Evolutionary conservation across 2,329 filamentous ascomycete genomes (phyloP), one percentile per base, ranked within the genome.

Genomic region (Colletotrichum godetiae): DNA sequence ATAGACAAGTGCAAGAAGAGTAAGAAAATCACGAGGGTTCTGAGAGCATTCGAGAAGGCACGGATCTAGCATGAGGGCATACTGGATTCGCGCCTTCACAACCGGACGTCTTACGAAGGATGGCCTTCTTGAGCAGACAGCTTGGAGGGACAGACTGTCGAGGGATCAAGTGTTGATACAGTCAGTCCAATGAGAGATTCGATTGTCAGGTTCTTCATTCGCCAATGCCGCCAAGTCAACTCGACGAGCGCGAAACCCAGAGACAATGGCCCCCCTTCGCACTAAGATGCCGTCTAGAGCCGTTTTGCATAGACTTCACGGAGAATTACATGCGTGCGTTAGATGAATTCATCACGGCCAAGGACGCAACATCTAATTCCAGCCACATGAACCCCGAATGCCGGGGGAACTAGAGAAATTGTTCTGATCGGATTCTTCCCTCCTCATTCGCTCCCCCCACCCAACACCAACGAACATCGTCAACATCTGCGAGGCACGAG

Each of bases 351-450:
- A 35, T 64, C n/a, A 27, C 53, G 15, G 8, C 10, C 33, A 27
- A 52, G 12, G 37, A 24, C 33, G 22, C 11, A 24, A 53, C 42
- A 53, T 62, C 55, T 66, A 70, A 70, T 55, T 22, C 64, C 24
- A 56, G 22, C 29, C 29, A 56, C 57, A 46, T 13, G 19, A 29
- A 59, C 37, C 56, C 55, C 31, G 55, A 55, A 66, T 70, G 29
- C 29, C 55, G 53, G 61, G 59, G 59, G 33, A 68, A 63, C 7
- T 49, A 42, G 46, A 53, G 24, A 12, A 27, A 24, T 22, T 53
- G 29, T 22, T 22, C 24, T n/a, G 7, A 27, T 63, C 46, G 29
- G 4, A n/a, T 24, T 19, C 24, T 31, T n/a, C 29, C 31, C 33
- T 29, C 27, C 24, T 37, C 5, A 35, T 57, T 24, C 42, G n/a